Evolutionary conservation across 768 basidiomycete genomes (phyloP).

Genomic region (Sarcodon aspratus): DNA sequence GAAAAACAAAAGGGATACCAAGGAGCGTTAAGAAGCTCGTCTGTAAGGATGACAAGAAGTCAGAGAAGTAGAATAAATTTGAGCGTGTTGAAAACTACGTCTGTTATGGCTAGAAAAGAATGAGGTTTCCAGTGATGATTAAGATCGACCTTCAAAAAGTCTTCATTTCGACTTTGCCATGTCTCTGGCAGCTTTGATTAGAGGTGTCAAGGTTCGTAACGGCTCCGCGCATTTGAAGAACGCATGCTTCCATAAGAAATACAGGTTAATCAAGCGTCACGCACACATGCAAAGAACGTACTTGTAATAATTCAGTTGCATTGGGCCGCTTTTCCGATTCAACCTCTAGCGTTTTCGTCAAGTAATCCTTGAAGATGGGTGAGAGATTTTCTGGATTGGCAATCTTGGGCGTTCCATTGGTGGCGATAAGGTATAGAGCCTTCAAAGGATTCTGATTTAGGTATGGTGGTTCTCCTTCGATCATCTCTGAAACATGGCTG

Average conservation of each 20-base stretch:
- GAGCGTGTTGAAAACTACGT: too few relatives aligned
- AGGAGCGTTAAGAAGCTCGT: too few relatives aligned
- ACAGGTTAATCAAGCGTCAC: neutral
- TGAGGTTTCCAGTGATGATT: too few relatives aligned
- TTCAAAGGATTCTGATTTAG: constrained; percentile 95
- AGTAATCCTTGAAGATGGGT: constrained; percentile 78
- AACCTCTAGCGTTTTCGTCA: constrained; percentile 82
- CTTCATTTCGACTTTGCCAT: constrained; percentile 52
- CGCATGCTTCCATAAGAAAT: constrained; percentile 43
- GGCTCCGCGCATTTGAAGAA: constrained; percentile 88
- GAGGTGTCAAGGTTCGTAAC: constrained; percentile 70
- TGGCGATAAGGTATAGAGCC: constrained; percentile 95
- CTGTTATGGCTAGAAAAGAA: too few relatives aligned
- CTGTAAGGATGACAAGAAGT: too few relatives aligned
- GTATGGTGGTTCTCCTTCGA: constrained; percentile 95
- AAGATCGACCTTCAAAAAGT: neutral
- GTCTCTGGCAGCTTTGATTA: constrained; percentile 89
- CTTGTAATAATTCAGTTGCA: constrained; percentile 71
- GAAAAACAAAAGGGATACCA: too few relatives aligned
- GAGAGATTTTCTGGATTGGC: constrained; percentile 79
- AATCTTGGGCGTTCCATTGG: constrained; percentile 94
- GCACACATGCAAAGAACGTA: constrained; percentile 20
- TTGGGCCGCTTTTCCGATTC: constrained; percentile 90
- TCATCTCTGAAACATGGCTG: constrained; percentile 62
- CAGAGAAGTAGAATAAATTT: too few relatives aligned